A percentile compares a stretch with the other conserved stretches of the same genome.
phyloP scores from a whole-genome alignment of 2,329 filamentous ascomycete genomes.

The Blastomyces parvus region DNA sequence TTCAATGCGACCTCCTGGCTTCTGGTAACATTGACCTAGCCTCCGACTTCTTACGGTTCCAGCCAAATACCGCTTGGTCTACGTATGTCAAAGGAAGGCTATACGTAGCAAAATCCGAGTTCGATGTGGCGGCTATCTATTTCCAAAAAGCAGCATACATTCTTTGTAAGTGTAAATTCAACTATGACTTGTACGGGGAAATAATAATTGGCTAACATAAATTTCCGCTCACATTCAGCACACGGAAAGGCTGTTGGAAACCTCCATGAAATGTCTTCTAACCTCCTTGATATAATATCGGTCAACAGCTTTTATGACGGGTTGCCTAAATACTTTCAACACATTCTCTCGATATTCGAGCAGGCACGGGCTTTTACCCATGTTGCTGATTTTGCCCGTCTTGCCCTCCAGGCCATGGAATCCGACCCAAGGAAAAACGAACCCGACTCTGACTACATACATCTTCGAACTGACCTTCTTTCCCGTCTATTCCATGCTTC shows the following conservation, averaged over 20 bases:
- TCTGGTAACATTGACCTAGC: conserved; percentile 59
- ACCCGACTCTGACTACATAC: conserved; percentile 29
- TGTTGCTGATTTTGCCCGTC: conserved; percentile 71
- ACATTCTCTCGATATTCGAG: conserved; percentile 76
- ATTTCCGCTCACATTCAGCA: conserved; percentile 20
- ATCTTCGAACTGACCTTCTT: conserved; percentile 60
- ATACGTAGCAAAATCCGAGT: conserved; percentile 62
- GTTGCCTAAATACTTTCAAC: conserved; percentile 73
- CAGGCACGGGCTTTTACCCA: conserved; percentile 65
- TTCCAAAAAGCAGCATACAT: conserved; percentile 79
- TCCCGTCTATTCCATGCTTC: conserved; percentile 76
- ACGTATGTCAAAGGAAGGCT: conserved; percentile 78
- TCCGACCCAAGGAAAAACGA: conserved; percentile 25
- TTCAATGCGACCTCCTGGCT: conserved; percentile 58
- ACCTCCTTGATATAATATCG: conserved; percentile 67
- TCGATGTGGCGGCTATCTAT: conserved; percentile 59
- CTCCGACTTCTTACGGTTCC: conserved; percentile 56
- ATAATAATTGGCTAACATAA: conserved; percentile 12
- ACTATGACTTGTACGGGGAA: neutral
- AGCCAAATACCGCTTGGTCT: conserved; percentile 49
- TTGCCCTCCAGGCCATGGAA: conserved; percentile 57
- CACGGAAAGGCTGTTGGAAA: conserved; percentile 38
- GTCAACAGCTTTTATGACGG: conserved; percentile 60
- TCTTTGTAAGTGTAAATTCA: conserved; percentile 53
- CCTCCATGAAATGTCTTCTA: conserved; percentile 41